phyloP scores from a whole-genome alignment of 495 filamentous ascomycete genomes.

The Physcia stellaris region DNA sequence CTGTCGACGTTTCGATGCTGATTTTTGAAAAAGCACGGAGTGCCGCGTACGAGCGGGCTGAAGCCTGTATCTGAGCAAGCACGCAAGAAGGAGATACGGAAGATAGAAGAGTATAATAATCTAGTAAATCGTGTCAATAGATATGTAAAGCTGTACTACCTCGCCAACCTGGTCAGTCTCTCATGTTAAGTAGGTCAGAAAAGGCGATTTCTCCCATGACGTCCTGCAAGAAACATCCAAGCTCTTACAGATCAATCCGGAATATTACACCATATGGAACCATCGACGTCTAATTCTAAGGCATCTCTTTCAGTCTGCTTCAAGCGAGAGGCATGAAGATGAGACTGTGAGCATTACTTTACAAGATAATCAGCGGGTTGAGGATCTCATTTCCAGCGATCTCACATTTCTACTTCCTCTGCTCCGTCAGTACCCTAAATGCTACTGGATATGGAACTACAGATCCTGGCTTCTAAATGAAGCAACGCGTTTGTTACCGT shows the following conservation, averaged over 20 bases:
- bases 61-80: constrained; percentile 49
- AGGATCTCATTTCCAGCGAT: constrained; percentile 46
- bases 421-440: constrained; percentile 78
- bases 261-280: constrained; percentile 99
- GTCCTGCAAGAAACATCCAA: constrained; percentile 64
- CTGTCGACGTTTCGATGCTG: too few relatives aligned
- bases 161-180: too few relatives aligned
- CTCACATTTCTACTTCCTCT: constrained; percentile 71
- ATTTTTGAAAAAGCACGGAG: too few relatives aligned
- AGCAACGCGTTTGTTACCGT: constrained; percentile 46
- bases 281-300: constrained; percentile 59
- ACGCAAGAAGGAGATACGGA: constrained; percentile 51
- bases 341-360: constrained; percentile 3
- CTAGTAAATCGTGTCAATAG: constrained; percentile 57
- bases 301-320: constrained; percentile 26
- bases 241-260: constrained; percentile 76
- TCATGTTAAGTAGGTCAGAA: constrained; percentile 34
- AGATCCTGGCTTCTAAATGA: constrained; percentile 75
- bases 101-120: constrained; percentile 63
- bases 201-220: constrained; percentile 45
- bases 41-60: neutral
- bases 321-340: constrained; percentile 11
- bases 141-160: too few relatives aligned
- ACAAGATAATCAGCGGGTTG: constrained; percentile 32
- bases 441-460: constrained; percentile 99